Conservation (phyloP, 2,329 filamentous ascomycete genomes). For the Epichloe sylvatica region DNA sequence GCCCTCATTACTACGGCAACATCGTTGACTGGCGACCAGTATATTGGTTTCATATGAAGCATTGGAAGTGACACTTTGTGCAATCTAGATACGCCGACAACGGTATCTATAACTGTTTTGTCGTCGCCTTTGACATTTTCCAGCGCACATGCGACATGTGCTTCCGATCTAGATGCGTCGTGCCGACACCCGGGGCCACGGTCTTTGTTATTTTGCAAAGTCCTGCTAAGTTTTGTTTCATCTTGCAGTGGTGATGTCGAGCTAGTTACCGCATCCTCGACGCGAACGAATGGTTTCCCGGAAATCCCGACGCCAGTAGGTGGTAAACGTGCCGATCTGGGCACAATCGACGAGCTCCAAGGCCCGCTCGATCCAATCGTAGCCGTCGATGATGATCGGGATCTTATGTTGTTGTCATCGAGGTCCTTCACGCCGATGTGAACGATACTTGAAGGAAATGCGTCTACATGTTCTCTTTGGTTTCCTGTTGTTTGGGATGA, state of each 20-base stretch:
- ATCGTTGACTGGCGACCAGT: constrained; percentile 92
- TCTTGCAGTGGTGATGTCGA: background rate
- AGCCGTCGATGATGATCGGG: background rate
- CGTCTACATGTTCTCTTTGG: constrained; percentile 8
- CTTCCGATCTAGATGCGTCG: background rate
- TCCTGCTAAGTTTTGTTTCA: background rate
- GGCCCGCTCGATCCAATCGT: background rate
- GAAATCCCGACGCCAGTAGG: background rate
- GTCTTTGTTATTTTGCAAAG: background rate
- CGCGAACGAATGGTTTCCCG: background rate
- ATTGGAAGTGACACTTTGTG: constrained; percentile 76
- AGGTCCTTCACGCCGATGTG: background rate
- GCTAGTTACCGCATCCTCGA: background rate
- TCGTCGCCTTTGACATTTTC: constrained; percentile 13
- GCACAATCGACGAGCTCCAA: background rate
- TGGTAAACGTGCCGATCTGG: background rate
- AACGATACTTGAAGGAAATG: background rate
- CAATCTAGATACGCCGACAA: constrained; percentile 79
- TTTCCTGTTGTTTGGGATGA: constrained; percentile 7
- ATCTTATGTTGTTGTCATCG: background rate
- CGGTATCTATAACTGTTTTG: constrained; percentile 40
- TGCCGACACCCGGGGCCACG: background rate
- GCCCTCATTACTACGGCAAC: constrained; percentile 68
- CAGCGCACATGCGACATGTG: constrained; percentile 2
- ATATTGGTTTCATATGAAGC: constrained; percentile 87